phyloP scores from a whole-genome alignment of 371 early-diverging fungal species.

The Lichtheimia hyalospora region DNA sequence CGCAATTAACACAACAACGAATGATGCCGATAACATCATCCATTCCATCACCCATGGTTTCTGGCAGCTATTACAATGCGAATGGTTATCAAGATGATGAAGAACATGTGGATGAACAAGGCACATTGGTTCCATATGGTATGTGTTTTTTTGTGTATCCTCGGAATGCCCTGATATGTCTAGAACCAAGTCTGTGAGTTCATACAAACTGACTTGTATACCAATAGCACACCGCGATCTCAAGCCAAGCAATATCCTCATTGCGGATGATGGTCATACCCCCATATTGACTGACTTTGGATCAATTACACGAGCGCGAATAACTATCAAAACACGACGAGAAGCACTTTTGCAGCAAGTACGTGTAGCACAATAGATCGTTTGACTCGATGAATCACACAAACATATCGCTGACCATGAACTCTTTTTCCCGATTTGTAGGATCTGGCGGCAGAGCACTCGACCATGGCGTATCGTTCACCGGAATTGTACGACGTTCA shows the following conservation, averaged over 20 bases:
- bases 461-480: constrained; percentile 73
- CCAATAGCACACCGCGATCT: constrained; percentile 67
- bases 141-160: constrained; percentile 5
- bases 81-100: constrained; percentile 3
- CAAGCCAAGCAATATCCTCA: constrained; percentile 67
- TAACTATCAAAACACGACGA: constrained; percentile 52
- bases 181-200: too few species aligned
- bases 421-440: background rate
- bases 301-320: constrained; percentile 58
- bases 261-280: constrained; percentile 63
- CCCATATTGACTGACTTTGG: constrained; percentile 78
- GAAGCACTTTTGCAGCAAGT: constrained; percentile 65
- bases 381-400: background rate
- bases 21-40: constrained; percentile 5
- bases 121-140: constrained; percentile 28
- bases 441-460: constrained; percentile 53
- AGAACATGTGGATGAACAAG: constrained; percentile 2
- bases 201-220: too few species aligned
- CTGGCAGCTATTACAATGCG: background rate
- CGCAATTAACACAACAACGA: background rate
- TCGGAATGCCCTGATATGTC: background rate
- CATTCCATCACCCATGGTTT: too few species aligned
- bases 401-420: constrained; percentile 1
- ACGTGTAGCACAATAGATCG: background rate
- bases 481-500: constrained; percentile 81